Conservation (phyloP, 179 eudicot species). For the Corrigiola litoralis region DNA sequence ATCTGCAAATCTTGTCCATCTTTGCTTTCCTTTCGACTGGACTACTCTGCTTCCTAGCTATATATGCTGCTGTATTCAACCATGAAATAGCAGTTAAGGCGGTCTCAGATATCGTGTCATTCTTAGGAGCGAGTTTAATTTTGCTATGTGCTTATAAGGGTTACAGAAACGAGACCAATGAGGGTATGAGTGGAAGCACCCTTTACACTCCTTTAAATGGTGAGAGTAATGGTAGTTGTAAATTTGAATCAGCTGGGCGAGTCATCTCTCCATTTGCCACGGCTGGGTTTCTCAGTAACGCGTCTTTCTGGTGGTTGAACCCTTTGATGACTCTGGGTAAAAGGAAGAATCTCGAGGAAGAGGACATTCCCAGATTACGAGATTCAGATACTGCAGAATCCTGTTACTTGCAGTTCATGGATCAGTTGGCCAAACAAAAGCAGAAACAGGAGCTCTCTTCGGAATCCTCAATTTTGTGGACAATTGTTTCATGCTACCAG, state of each 20-base stretch:
- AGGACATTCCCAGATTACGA: conserved; percentile 29
- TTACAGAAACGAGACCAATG: conserved; percentile 27
- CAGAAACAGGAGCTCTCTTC: conserved; percentile 9
- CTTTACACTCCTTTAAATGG: conserved; percentile 34
- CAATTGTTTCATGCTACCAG: conserved; percentile 28
- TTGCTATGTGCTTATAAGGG: conserved; percentile 45
- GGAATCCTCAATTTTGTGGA: conserved; percentile 24
- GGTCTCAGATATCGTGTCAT: conserved; percentile 22
- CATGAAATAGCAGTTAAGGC: conserved; percentile 25
- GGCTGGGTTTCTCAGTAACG: conserved; percentile 25
- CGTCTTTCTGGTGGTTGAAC: conserved; percentile 43
- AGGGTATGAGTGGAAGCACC: conserved; percentile 17
- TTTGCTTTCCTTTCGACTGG: conserved; percentile 44
- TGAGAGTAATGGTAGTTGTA: not conserved
- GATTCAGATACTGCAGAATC: conserved; percentile 30
- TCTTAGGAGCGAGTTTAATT: conserved; percentile 29
- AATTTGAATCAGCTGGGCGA: conserved; percentile 10
- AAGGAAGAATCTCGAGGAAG: conserved; percentile 25
- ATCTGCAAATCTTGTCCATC: conserved; percentile 38
- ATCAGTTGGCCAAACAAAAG: conserved; percentile 18
- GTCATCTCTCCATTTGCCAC: conserved; percentile 18
- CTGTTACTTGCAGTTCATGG: conserved; percentile 27
- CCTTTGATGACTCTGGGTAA: conserved; percentile 36
- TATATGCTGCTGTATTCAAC: conserved; percentile 27
- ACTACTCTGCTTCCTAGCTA: conserved; percentile 35